Base-by-base conservation (phyloP, 2,329 filamentous ascomycete genomes). In the Orbilia javanica region DNA sequence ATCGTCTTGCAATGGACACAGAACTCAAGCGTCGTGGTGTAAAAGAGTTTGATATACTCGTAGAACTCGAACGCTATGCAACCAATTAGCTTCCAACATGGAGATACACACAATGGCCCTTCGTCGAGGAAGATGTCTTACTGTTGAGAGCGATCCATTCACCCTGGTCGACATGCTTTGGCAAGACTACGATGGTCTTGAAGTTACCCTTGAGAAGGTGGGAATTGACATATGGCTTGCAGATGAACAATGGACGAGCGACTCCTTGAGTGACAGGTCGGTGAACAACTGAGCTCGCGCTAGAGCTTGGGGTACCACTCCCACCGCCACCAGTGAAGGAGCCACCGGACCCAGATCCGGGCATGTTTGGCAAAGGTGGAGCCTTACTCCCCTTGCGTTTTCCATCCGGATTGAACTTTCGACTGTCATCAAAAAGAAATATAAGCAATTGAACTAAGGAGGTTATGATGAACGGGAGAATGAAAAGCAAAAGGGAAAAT, bases 61-160 rank as follows among this genome's bases (percentile, higher is more conserved):
- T 81, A 82, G 60, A 82, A 82, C 50, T 82, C 81, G 48, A 82
- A 82, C 3, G 81, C 81, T 82, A 31, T 27, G 29, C 48, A 13
- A 13, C 15, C 10, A 18, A 31, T 55, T 18, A 50, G 39, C 15
- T 18, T 72, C 13, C 46, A 66, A 3, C 29, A 20, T 42, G 29
- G 31, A 42, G 31, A 42, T 22, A 25, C 18, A 20, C 20, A 22
- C n/a, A 42, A 20, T 13, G 18, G 2, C 25, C 20, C 53, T 7
- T 18, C n/a, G n/a, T 31, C n/a, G 36, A 10, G 29, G 48, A 34
- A n/a, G n/a, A 7, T 52, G 62, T 82, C 86, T 83, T 87, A 97
- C 95, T 91, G 87, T 97, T 95, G 84, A 97, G 93, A 79, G 94
- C 94, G 81, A 97, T 88, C 95, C 95, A 98, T 85, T 98, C 95